Percentiles rank a stretch among this genome's conserved stretches.
Conservation (phyloP, 2,329 filamentous ascomycete genomes). For the Davidsoniella australis region DNA sequence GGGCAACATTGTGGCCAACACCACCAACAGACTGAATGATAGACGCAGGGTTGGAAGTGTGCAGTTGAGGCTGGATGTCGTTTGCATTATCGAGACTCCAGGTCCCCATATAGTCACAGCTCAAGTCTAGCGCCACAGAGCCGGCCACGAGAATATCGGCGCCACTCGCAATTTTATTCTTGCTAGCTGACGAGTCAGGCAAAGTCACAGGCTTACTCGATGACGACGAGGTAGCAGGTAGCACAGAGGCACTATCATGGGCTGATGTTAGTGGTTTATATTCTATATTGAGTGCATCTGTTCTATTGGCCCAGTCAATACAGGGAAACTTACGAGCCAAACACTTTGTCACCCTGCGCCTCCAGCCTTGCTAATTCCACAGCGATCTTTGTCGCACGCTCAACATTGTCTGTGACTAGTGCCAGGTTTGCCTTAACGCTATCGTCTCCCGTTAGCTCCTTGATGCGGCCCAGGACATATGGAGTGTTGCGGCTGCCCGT, state of each 20-base stretch:
- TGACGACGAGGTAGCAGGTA: not conserved
- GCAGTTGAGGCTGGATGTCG: constrained; percentile 30
- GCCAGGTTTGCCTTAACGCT: constrained; percentile 61
- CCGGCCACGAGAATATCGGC: constrained; percentile 72
- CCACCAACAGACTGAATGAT: constrained; percentile 78
- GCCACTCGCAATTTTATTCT: not conserved
- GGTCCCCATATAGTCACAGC: constrained; percentile 49
- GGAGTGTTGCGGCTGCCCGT: constrained; percentile 69
- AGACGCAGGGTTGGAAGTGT: constrained; percentile 72
- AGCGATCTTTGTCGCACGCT: constrained; percentile 36
- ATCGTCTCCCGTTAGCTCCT: constrained; percentile 55
- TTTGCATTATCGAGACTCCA: constrained; percentile 16
- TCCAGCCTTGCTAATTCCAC: constrained; percentile 28
- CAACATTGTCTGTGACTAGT: constrained; percentile 36
- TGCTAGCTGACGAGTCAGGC: too few relatives aligned
- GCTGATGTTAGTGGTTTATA: not conserved
- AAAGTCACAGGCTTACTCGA: not conserved
- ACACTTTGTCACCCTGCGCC: constrained; percentile 3
- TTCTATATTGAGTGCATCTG: not conserved
- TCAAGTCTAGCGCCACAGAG: constrained; percentile 75
- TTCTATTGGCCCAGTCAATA: not conserved
- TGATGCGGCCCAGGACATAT: constrained; percentile 63
- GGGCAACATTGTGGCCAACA: constrained; percentile 80
- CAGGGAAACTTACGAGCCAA: constrained; percentile 4
- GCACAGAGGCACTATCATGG: not conserved